A percentile compares a stretch with the other conserved stretches of the same genome.
Evolutionary conservation across 2,329 filamentous ascomycete species (phyloP).

Genomic region (Cladophialophora exuberans): DNA sequence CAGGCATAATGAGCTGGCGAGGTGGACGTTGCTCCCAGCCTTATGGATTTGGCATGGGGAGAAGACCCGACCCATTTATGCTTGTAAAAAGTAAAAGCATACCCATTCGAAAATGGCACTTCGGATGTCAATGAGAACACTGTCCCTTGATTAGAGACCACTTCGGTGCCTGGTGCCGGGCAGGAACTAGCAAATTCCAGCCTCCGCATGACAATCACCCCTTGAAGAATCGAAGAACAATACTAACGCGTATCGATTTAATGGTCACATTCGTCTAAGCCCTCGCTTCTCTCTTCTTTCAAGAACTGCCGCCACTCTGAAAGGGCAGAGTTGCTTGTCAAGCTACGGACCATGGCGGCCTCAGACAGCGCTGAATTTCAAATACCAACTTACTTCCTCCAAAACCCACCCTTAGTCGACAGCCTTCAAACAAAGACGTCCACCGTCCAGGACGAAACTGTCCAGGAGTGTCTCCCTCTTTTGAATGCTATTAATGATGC

Average conservation of each 20-base stretch:
- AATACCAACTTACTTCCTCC: slow-evolving; percentile 45
- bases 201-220: background rate
- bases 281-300: background rate
- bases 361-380: slow-evolving; percentile 9
- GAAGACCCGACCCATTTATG: too few relatives aligned
- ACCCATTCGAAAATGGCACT: too few relatives aligned
- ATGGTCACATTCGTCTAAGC: background rate
- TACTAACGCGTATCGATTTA: slow-evolving; percentile 14
- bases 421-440: slow-evolving; percentile 69
- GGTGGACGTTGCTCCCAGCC: too few relatives aligned
- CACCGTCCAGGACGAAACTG: slow-evolving; percentile 67
- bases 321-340: background rate
- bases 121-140: too few relatives aligned
- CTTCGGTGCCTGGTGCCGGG: background rate
- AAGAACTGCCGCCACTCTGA: background rate
- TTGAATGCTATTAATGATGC: slow-evolving; percentile 51
- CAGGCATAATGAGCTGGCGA: too few relatives aligned
- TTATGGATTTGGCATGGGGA: too few relatives aligned
- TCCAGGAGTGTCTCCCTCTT: slow-evolving; percentile 70
- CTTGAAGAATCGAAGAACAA: slow-evolving; percentile 25
- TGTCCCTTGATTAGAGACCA: too few relatives aligned
- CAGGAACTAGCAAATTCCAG: background rate
- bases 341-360: slow-evolving; percentile 13
- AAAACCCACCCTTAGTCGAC: slow-evolving; percentile 67
- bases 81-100: too few relatives aligned